Evolutionary conservation across 1,139 yeast genomes (phyloP), one percentile per base, ranked within the genome.

Genomic region (Scheffersomyces illinoinensis): DNA sequence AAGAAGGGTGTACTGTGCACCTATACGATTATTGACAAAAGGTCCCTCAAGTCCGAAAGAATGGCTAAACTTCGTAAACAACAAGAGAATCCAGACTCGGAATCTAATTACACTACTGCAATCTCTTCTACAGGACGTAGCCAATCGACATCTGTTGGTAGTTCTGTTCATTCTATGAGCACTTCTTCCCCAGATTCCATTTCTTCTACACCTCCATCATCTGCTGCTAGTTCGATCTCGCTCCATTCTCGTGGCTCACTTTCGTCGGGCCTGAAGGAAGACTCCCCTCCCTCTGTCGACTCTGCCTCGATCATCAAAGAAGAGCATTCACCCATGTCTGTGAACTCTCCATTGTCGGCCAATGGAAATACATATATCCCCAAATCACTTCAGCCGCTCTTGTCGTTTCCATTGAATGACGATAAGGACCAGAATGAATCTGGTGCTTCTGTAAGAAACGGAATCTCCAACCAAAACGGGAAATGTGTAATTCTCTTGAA

Each of bases 21-120:
- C 48, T 62, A 58, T 56, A 58, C 64, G 33, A 60, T 60, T 24
- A 54, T 61, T 24, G 65, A 62, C 43, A 61, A 60, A 43, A 68
- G 62, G 57, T 66, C 62, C 0, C 56, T 73, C 54, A 73, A 73
- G 57, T 71, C 71, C 12, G 73, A 72, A 60, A 58, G 74, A 48
- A 59, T 71, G 63, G 70, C 72, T 18, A 50, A 55, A 19, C 43
- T 54, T 43, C 54, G 53, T 33, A 23, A 52, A 21, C 21, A 47
- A 20, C 55, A 24, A 33, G 51, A 48, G 51, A 19, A 18, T 47
- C 49, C 55, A 5, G 49, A 39, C 52, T 18, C 56, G 39, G 43
- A 33, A 33, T 33, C 43, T 3, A 48, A 48, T 26, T 48, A 48
- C 8, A 48, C 24, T 8, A 48, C 51, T 20, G 5, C 51, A 20